phyloP scores from a whole-genome alignment of 1,139 yeast genomes.

The Saccharomyces hybrid region DNA sequence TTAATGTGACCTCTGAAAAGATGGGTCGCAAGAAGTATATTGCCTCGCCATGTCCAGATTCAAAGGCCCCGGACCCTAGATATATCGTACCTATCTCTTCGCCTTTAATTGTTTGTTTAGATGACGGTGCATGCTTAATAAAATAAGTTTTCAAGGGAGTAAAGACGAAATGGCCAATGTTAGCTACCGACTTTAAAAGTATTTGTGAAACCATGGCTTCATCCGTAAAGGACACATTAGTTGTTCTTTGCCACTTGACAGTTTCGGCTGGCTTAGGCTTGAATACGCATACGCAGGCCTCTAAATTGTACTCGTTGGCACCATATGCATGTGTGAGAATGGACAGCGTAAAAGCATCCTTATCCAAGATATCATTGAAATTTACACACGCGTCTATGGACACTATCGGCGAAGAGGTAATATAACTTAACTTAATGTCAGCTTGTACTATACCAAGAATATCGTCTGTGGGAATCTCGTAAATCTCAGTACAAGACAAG shows the following conservation, averaged over 20 bases:
- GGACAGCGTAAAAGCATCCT: neutral
- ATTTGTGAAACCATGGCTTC: neutral
- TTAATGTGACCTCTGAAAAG: neutral
- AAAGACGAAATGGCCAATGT: constrained; percentile 17
- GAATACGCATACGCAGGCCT: neutral
- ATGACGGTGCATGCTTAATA: constrained; percentile 12
- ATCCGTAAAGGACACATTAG: neutral
- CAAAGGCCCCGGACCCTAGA: neutral
- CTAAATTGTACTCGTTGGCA: too few relatives aligned
- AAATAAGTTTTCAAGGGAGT: constrained; percentile 9
- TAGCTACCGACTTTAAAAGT: constrained; percentile 10
- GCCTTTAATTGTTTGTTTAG: constrained; percentile 12
- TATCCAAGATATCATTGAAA: neutral
- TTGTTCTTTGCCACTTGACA: neutral
- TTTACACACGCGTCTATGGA: neutral
- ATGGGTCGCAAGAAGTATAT: neutral
- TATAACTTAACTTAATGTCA: neutral
- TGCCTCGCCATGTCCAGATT: neutral
- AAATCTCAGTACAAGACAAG: neutral
- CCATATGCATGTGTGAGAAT: neutral
- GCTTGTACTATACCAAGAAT: neutral
- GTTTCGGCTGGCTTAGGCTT: neutral
- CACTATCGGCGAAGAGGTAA: neutral
- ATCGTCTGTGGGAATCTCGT: neutral
- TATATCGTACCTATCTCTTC: neutral